phyloP scores from a whole-genome alignment of 2,329 filamentous ascomycete species.

The Beauveria sp. region DNA sequence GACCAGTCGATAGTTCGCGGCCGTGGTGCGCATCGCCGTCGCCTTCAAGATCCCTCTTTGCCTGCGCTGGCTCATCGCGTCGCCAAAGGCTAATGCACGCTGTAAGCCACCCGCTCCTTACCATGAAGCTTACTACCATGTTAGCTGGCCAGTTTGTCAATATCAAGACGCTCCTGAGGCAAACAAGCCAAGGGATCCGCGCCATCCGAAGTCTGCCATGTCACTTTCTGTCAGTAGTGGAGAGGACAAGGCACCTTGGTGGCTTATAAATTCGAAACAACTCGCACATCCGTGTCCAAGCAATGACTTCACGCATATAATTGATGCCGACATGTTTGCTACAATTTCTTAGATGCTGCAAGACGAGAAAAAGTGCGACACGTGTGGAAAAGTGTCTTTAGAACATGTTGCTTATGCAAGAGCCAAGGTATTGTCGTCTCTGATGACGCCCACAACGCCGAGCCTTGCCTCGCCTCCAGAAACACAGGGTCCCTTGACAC shows the following conservation, averaged over 20 bases:
- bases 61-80: background rate
- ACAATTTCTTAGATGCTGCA: background rate
- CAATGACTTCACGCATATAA: background rate
- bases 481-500: slow-evolving; percentile 66
- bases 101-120: background rate
- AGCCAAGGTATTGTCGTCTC: slow-evolving; percentile 66
- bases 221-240: background rate
- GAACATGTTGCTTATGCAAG: slow-evolving; percentile 30
- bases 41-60: background rate
- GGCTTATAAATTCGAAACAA: no score
- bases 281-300: background rate
- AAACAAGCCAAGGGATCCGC: background rate
- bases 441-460: slow-evolving; percentile 56
- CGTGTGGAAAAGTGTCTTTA: background rate
- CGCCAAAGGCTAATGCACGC: background rate
- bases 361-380: background rate
- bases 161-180: background rate
- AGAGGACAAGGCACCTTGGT: background rate
- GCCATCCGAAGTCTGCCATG: background rate
- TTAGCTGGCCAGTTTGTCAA: background rate
- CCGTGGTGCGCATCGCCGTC: background rate
- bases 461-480: slow-evolving; percentile 57
- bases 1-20: background rate
- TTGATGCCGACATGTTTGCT: background rate
- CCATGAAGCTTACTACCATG: background rate